Conservation (phyloP, 495 filamentous ascomycete species). For the Penicillium samsonianum region DNA sequence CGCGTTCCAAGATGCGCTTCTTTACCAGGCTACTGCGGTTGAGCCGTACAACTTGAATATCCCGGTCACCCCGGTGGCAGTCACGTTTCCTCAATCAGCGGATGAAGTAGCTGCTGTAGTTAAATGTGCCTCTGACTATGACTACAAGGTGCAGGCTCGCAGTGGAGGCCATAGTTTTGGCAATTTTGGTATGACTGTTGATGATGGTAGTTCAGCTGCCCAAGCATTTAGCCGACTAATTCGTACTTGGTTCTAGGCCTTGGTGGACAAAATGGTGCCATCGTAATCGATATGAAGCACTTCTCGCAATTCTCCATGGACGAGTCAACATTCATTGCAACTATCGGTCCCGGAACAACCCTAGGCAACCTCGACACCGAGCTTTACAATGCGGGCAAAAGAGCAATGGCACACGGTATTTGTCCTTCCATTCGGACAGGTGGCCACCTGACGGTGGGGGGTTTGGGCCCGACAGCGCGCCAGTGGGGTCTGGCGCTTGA, state of each 20-base stretch:
- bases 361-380: conserved; percentile 60
- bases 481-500: conserved; percentile 66
- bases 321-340: conserved; percentile 55
- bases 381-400: conserved; percentile 58
- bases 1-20: too few relatives aligned
- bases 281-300: conserved; percentile 48
- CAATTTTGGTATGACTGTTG: conserved; percentile 42
- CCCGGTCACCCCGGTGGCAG: conserved; percentile 58
- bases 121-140: conserved; percentile 54
- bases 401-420: conserved; percentile 69
- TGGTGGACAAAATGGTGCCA: conserved; percentile 43
- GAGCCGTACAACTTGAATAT: conserved; percentile 63
- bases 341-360: conserved; percentile 62
- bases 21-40: too few relatives aligned
- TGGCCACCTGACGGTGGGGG: conserved; percentile 74
- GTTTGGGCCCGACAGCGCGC: conserved; percentile 62
- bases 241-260: conserved; percentile 34
- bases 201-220: too few relatives aligned
- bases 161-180: conserved; percentile 76
- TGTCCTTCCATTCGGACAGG: conserved; percentile 67
- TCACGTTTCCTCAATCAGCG: conserved; percentile 59
- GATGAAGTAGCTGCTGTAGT: conserved; percentile 61
- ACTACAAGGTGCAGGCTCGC: conserved; percentile 65
- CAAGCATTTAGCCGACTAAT: too few relatives aligned
- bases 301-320: conserved; percentile 57